phyloP scores from a whole-genome alignment of 2,329 filamentous ascomycete species.

The Aspergillus latus region DNA sequence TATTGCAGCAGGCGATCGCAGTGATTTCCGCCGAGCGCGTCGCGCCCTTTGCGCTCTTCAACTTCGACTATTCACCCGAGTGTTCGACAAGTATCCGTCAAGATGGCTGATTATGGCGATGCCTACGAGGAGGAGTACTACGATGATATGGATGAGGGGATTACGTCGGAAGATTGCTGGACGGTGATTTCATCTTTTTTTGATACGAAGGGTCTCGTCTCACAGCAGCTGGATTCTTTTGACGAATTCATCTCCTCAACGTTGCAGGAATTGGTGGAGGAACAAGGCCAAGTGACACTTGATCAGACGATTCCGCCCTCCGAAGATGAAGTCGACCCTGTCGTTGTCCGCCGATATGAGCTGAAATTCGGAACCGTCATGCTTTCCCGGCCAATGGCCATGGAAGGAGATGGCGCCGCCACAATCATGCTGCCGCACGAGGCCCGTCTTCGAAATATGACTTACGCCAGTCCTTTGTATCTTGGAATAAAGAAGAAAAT shows the following conservation, averaged over 20 bases:
- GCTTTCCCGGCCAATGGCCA: constrained; percentile 85
- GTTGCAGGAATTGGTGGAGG: constrained; percentile 90
- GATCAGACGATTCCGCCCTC: constrained; percentile 84
- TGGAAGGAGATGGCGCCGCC: constrained; percentile 87
- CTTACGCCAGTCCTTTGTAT: constrained; percentile 89
- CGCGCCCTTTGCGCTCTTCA: constrained; percentile 28
- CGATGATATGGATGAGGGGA: constrained; percentile 67
- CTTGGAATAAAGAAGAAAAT: constrained; percentile 84
- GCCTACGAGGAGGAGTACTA: constrained; percentile 70
- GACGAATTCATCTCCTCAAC: constrained; percentile 94
- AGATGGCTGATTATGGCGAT: constrained; percentile 59
- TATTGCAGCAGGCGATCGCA: constrained; percentile 16
- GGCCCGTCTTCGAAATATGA: constrained; percentile 90
- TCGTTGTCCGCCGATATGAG: constrained; percentile 88
- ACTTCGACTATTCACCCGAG: constrained; percentile 7
- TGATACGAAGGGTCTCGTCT: constrained; percentile 90
- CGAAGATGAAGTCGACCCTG: constrained; percentile 69
- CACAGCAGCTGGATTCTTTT: constrained; percentile 97
- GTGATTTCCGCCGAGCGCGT: constrained; percentile 26
- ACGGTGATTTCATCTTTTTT: constrained; percentile 97
- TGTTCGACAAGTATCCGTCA: constrained; percentile 23
- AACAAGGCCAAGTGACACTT: constrained; percentile 87
- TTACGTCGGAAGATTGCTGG: constrained; percentile 98
- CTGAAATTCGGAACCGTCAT: constrained; percentile 91
- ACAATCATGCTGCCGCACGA: constrained; percentile 88